phyloP scores from a whole-genome alignment of 345 rosid genomes.

The Mangifera indica region DNA sequence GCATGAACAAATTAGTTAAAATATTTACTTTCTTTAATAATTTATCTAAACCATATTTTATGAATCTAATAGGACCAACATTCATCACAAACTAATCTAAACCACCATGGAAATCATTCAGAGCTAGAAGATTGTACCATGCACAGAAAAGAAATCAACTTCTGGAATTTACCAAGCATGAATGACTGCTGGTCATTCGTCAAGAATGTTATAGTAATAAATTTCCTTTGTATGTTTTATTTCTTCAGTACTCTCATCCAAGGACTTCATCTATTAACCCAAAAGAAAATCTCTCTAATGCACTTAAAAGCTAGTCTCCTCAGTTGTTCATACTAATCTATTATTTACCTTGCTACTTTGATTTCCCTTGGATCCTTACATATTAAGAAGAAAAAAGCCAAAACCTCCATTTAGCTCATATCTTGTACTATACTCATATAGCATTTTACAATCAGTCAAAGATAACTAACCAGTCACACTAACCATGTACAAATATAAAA shows the following conservation, averaged over 20 bases:
- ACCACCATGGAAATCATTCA: background rate
- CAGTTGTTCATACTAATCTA: background rate
- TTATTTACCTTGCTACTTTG: background rate
- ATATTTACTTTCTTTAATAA: background rate
- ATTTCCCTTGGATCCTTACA: background rate
- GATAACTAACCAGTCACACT: conserved; percentile 24
- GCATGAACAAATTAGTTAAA: background rate
- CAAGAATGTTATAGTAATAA: background rate
- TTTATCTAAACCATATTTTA: background rate
- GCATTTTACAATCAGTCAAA: conserved; percentile 5
- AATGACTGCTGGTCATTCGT: background rate
- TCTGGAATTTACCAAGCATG: background rate
- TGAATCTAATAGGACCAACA: background rate
- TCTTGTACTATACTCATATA: background rate
- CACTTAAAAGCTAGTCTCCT: background rate
- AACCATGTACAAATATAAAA: conserved; percentile 90
- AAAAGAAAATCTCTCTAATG: background rate
- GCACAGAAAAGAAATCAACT: background rate
- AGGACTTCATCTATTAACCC: background rate
- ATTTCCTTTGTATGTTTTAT: background rate
- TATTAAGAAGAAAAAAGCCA: background rate
- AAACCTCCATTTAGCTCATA: background rate
- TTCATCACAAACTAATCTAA: background rate
- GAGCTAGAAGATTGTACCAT: background rate
- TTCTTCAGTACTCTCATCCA: background rate